Evolutionary conservation across 176 grass and related monocot genomes (phyloP), one percentile per base, ranked within the genome.

Genomic region (Hordeum marinum): DNA sequence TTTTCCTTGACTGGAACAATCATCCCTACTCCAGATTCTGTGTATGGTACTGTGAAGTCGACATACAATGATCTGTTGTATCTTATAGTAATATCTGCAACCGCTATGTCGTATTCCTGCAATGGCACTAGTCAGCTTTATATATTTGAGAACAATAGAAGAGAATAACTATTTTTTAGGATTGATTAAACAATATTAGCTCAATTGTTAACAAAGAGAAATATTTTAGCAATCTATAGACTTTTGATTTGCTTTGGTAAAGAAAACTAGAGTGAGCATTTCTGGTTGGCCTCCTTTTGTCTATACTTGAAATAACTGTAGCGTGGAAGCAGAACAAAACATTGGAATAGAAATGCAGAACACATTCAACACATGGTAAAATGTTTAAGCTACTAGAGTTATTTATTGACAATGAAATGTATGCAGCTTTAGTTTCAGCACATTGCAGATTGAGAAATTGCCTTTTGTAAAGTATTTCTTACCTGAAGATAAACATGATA

Each of bases 21-120:
- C 89, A 94, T 91, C 4, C 84, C 80, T 40, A 91, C 34, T 58
- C 83, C 84, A 0, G 80, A 73, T 8, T 88, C 87, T 1, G 88
- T 89, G 69, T 91, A 73, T 27, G 92, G 87, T 24, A 79, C 0
- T 6, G 89, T 77, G 80, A 94, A 94, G 55, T 94, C 84, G 1
- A 84, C 89, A 25, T 87, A 85, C 20, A 31, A 7, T 9, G 89
- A 59, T 52, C 87, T 48, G 7, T 85, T 89, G 9, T 71, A 77
- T 11, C 67, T 85, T 25, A 91, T 82, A 55, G 86, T 89, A 45
- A 87, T 80, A 8, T 91, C 89, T 2, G 72, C 89, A 61, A 91
- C 72, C 3, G 79, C 86, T 9, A 83, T 12, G 9, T 91, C 41
- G 78, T 34, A 77, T 31, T 11, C 67, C 83, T 78, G 48, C 35